phyloP scores from a whole-genome alignment of 2,329 filamentous ascomycete species.

The Talaromyces funiculosus region DNA sequence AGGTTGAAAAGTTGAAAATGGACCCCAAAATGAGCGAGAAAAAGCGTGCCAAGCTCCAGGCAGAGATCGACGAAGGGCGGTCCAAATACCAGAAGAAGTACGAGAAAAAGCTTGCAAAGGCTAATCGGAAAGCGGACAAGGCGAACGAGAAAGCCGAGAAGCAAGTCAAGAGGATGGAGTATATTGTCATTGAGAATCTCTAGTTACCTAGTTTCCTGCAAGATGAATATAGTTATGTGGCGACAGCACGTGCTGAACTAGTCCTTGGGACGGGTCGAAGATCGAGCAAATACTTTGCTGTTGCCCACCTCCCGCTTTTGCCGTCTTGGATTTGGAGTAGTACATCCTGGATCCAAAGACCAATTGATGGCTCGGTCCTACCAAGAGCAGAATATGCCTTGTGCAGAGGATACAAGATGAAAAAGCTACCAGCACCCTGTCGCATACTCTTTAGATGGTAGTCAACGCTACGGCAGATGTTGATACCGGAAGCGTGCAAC shows the following conservation, averaged over 20 bases:
- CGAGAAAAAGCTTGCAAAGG: background rate
- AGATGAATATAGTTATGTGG: background rate
- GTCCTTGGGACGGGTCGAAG: background rate
- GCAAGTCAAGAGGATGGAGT: slow-evolving; percentile 4
- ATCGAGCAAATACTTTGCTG: slow-evolving; percentile 8
- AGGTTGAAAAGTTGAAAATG: background rate
- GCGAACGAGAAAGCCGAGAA: background rate
- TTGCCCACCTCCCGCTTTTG: slow-evolving; percentile 7
- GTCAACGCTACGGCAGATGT: slow-evolving; percentile 9
- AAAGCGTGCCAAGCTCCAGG: background rate
- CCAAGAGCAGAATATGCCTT: slow-evolving; percentile 9
- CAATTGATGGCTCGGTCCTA: background rate
- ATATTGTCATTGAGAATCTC: slow-evolving; percentile 9
- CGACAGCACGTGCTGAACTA: background rate
- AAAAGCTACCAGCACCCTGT: slow-evolving; percentile 9
- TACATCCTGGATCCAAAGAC: slow-evolving; percentile 3
- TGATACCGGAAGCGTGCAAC: background rate
- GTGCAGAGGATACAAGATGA: slow-evolving; percentile 4
- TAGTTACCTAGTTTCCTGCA: background rate
- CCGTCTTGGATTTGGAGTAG: slow-evolving; percentile 4
- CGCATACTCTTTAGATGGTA: slow-evolving; percentile 12
- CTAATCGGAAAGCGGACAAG: background rate
- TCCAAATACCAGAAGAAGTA: background rate
- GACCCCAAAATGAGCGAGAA: background rate
- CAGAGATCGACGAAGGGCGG: background rate